Evolutionary conservation across 306 rosid species (phyloP), one percentile per base, ranked within the genome.

Genomic region (Sindora glabra): DNA sequence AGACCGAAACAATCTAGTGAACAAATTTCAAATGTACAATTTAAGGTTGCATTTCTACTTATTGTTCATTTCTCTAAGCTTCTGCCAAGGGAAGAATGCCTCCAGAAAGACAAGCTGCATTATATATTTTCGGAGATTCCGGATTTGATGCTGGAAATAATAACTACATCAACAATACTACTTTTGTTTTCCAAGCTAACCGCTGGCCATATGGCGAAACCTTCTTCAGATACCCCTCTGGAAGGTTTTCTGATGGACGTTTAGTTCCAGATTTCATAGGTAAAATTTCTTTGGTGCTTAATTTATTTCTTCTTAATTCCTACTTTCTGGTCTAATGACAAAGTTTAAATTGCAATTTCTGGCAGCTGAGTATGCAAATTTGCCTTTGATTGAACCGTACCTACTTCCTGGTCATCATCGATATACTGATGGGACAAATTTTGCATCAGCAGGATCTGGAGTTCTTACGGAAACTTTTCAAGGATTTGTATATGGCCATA

Each of bases 181-280:
- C 2, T 5, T 0, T 15, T 6, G 8, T 2, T 11, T 0, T 2
- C 19, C 59, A 11, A 14, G 67, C 76, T 3, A 72, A 73, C 21
- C 55, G 34, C 10, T 11, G 7, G 16, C 85, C 81, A 1, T 76
- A 80, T 24, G 81, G 82, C 5, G 45, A 76, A 30, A 59, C 79
- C 61, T 75, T 68, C 67, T 80, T 72, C 41, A 62, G 55, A 0
- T 61, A 13, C 36, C 79, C 81, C 1, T 26, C 68, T 19, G 82
- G 85, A 0, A 63, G 82, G 60, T 69, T 42, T 48, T 68, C 65
- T 0, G 69, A 72, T 50, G 81, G 85, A 10, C 74, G 77, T 3
- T 1, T 69, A 0, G 9, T 76, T 12, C 77, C 76, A 5, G 79
- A 80, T 56, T 75, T 75, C 40, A 68, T 72, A 6, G 81, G 76